Base-by-base conservation (phyloP, 177 flowering plant genomes). In the Vitis hybrid region DNA sequence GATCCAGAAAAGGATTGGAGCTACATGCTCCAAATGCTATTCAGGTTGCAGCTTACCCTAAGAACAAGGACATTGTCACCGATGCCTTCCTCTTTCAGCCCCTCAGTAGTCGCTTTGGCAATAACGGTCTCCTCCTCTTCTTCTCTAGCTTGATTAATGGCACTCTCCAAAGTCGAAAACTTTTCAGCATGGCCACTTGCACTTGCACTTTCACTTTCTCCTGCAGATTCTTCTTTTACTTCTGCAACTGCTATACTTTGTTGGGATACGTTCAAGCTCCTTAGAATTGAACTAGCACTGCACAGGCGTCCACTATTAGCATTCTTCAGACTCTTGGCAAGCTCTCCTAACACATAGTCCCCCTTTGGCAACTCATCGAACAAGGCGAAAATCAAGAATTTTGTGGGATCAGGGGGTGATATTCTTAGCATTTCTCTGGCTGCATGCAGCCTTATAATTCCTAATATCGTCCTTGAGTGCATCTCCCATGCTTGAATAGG, bases 291-390 rank as follows among this genome's bases (percentile, higher is more conserved):
- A 68, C 85, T 89, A 14, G 90, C 93, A 70, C 88, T 88, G 71
- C 93, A 90, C 1, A 90, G 88, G 14, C 84, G 82, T 21, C 81
- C 77, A n/a, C 66, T 76, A 32, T 63, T 73, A 30, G 77, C 69
- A 63, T 78, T 81, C 72, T 84, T 87, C 52, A 91, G 76, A 65
- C 79, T 78, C 64, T 80, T 85, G 1, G 92, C 88, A 16, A 96
- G 83, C 78, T 93, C 91, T 78, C 89, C 86, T 8, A 96, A 70
- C 6, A 96, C 90, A 72, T 67, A 82, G 61, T 93, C 97, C 15
- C 99, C 99, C 78, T 91, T 93, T 3, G 99, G 97, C 6, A 93
- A 60, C 69, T 90, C 97, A 61, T 89, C 90, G 63, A 79, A 87
- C 79, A 93, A 79, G 6, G 90, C 55, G 71, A 93, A 96, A 58